Evolutionary conservation across 352 stramenopile species (phyloP).

Genomic region (Globisporangium solare): DNA sequence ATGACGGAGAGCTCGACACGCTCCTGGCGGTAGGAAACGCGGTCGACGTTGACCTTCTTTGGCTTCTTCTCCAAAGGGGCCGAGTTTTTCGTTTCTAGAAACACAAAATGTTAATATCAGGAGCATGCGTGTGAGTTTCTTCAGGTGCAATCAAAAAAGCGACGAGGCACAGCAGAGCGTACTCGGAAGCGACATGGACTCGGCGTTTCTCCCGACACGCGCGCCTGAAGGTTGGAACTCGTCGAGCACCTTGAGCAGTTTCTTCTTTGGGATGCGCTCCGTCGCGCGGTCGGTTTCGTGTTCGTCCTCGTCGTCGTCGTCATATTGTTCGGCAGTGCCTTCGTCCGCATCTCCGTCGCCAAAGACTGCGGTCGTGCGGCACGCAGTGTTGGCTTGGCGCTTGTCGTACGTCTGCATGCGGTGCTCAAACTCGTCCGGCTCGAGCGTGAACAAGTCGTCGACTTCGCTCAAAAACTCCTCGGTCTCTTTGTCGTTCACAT

Average conservation of each 20-base stretch:
- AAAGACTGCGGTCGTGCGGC: neutral
- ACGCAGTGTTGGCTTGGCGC: slow-evolving; percentile 24
- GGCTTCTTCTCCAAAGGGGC: slow-evolving; percentile 67
- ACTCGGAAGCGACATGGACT: slow-evolving; percentile 34
- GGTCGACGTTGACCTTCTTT: slow-evolving; percentile 56
- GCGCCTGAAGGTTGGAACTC: slow-evolving; percentile 44
- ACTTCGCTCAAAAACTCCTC: slow-evolving; percentile 68
- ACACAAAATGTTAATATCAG: neutral
- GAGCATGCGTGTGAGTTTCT: neutral
- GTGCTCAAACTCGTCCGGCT: slow-evolving; percentile 55
- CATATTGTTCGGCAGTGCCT: neutral
- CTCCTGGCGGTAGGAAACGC: slow-evolving; percentile 70
- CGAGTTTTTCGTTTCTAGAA: slow-evolving; percentile 70
- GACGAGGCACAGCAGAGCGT: neutral
- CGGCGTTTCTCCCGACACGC: slow-evolving; percentile 34
- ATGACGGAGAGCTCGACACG: slow-evolving; percentile 59
- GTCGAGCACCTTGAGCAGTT: slow-evolving; percentile 62
- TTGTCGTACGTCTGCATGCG: slow-evolving; percentile 48
- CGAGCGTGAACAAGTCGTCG: slow-evolving; percentile 62
- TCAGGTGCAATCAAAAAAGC: neutral
- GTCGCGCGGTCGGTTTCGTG: slow-evolving; percentile 56
- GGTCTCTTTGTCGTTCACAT: slow-evolving; percentile 45
- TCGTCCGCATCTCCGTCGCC: slow-evolving; percentile 5
- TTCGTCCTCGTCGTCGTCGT: slow-evolving; percentile 15
- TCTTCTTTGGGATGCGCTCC: slow-evolving; percentile 66